Evolutionary conservation across 2,329 filamentous ascomycete genomes (phyloP).

Genomic region (Trichoderma pleuroti): DNA sequence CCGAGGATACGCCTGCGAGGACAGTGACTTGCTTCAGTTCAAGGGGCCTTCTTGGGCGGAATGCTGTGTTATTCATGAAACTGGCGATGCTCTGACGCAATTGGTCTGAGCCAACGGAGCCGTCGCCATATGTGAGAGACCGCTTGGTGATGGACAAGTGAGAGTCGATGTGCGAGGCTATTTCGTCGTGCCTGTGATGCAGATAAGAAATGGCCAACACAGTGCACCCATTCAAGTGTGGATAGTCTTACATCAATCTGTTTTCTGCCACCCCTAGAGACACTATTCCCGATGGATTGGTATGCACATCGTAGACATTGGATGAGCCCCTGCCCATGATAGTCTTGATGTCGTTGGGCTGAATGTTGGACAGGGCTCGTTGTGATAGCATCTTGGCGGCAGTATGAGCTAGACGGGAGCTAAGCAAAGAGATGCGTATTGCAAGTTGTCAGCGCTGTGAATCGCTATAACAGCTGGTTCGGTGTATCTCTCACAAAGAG

Average conservation of each 20-base stretch:
- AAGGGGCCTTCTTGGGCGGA: not conserved
- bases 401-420: not conserved
- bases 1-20: not conserved
- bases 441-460: too few species aligned
- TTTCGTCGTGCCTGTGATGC: not conserved
- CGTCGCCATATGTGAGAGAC: not conserved
- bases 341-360: not conserved
- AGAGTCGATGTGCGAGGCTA: not conserved
- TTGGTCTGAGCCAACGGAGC: not conserved
- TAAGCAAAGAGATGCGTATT: not conserved
- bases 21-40: not conserved
- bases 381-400: not conserved
- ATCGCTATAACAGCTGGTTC: not conserved
- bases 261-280: not conserved
- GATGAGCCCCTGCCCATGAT: not conserved
- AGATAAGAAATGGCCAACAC: not conserved
- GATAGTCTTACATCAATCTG: not conserved
- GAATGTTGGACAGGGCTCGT: not conserved
- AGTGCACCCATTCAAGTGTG: too few species aligned
- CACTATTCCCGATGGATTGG: not conserved
- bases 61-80: not conserved
- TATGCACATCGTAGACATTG: not conserved
- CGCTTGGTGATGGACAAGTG: not conserved
- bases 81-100: not conserved
- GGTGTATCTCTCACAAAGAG: not conserved